A percentile compares a stretch with the other conserved stretches of the same genome.
Conservation (phyloP, 1,284 basidiomycete species). For the Nidula niveotomentosa region DNA sequence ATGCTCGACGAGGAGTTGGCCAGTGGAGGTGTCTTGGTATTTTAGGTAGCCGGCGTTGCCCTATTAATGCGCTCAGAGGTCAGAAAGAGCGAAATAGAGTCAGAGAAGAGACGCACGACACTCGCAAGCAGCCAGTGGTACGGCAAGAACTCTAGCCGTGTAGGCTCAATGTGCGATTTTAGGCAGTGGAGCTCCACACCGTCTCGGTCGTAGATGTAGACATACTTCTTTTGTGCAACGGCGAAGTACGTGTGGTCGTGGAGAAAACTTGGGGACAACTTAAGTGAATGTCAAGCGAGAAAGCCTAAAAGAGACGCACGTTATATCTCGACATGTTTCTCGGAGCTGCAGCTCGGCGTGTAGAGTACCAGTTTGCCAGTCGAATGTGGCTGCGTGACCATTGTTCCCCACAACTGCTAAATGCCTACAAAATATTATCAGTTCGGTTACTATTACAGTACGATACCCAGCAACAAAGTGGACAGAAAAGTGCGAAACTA, state of each 20-base stretch:
- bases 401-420: constrained; percentile 80
- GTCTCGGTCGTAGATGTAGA: constrained; percentile 94
- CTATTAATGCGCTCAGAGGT: constrained; percentile 31
- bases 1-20: constrained; percentile 84
- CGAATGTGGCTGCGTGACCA: constrained; percentile 94
- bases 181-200: constrained; percentile 92
- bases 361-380: constrained; percentile 89
- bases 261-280: constrained; percentile 61
- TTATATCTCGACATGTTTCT: constrained; percentile 91
- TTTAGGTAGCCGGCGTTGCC: constrained; percentile 91
- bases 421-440: constrained; percentile 50
- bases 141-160: constrained; percentile 89
- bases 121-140: constrained; percentile 95
- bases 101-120: constrained; percentile 52
- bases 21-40: constrained; percentile 97
- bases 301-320: constrained; percentile 43
- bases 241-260: constrained; percentile 94
- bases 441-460: not conserved
- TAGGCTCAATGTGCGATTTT: constrained; percentile 87
- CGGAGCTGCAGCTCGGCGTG: constrained; percentile 88
- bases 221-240: constrained; percentile 96
- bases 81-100: constrained; percentile 1
- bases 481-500: not conserved
- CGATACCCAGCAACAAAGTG: not conserved
- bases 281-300: too few species aligned